Percentiles rank a stretch among this genome's conserved stretches.
Evolutionary conservation across 306 rosid species (phyloP).

Genomic region (Cicer arietinum): DNA sequence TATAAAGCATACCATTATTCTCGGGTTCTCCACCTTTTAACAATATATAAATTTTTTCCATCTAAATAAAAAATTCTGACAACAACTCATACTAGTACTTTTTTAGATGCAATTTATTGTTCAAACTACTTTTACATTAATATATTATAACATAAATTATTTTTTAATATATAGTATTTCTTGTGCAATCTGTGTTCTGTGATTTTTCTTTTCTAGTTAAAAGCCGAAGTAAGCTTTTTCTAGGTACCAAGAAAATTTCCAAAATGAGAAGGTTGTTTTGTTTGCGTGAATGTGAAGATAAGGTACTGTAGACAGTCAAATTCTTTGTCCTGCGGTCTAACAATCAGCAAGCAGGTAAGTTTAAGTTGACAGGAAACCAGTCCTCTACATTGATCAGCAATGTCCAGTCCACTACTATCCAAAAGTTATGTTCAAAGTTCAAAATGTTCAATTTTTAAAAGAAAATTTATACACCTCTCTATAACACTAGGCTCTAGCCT

Average conservation of each 20-base stretch:
- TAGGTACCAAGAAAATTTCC: constrained; percentile 24
- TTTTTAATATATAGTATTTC: background rate
- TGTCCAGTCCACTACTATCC: constrained; percentile 4
- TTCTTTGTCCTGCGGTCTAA: constrained; percentile 45
- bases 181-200: constrained; percentile 11
- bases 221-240: constrained; percentile 36
- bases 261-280: constrained; percentile 35
- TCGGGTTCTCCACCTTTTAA: constrained; percentile 13
- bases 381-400: constrained; percentile 19
- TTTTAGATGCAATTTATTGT: too few relatives aligned
- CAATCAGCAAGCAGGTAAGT: constrained; percentile 35
- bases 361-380: constrained; percentile 29
- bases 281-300: constrained; percentile 37
- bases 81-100: too few relatives aligned
- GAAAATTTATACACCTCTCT: constrained; percentile 29
- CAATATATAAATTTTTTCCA: constrained; percentile 16
- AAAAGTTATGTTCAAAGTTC: constrained; percentile 27
- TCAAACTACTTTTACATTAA: too few relatives aligned
- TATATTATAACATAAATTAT: too few relatives aligned
- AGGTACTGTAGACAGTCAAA: constrained; percentile 40
- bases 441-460: constrained; percentile 24
- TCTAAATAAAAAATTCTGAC: constrained; percentile 8
- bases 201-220: constrained; percentile 27
- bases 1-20: background rate
- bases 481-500: constrained; percentile 36